Percentiles rank a stretch among this genome's conserved stretches.
These are phyloP conservation scores for Cordyceps tenuipes DNA, from an alignment of 2,329 filamentous ascomycete species.

Conservation along the genomic window DNA sequence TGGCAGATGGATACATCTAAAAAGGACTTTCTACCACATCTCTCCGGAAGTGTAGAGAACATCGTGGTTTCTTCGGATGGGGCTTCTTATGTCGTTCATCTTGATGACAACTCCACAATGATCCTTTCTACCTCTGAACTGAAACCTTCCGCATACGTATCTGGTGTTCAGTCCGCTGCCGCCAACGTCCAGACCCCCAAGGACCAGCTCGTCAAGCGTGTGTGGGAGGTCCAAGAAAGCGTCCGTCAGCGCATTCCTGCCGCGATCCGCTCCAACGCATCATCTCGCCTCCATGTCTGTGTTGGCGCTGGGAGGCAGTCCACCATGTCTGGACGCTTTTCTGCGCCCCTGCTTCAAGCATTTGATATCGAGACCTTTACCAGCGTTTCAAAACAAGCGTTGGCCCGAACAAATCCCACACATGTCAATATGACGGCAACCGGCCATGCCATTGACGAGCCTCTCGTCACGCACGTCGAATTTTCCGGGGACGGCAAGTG, in stretches of 20 bases:
- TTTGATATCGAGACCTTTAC: constrained; percentile 75
- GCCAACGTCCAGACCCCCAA: constrained; percentile 42
- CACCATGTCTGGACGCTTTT: constrained; percentile 42
- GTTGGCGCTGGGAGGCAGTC: constrained; percentile 55
- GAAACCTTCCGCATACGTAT: constrained; percentile 73
- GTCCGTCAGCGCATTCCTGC: constrained; percentile 48
- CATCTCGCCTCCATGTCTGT: constrained; percentile 59
- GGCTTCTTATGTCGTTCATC: constrained; percentile 71
- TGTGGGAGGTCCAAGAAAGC: constrained; percentile 36
- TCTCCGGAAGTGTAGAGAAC: constrained; percentile 76
- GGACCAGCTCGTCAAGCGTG: constrained; percentile 44
- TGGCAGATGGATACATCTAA: constrained; percentile 89
- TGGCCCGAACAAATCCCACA: constrained; percentile 81
- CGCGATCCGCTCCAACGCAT: constrained; percentile 51
- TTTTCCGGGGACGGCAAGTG: constrained; percentile 76
- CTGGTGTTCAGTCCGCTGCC: constrained; percentile 65
- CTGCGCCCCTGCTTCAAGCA: constrained; percentile 62
- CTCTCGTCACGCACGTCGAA: constrained; percentile 65
- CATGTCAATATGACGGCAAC: constrained; percentile 68
- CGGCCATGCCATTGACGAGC: constrained; percentile 64
- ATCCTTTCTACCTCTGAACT: constrained; percentile 84
- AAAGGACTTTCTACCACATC: constrained; percentile 79
- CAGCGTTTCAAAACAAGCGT: constrained; percentile 76
- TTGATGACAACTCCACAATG: constrained; percentile 90
- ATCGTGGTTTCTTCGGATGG: constrained; percentile 74